Base-by-base conservation (phyloP, 1,284 basidiomycete species). In the Marasmius oreades region DNA sequence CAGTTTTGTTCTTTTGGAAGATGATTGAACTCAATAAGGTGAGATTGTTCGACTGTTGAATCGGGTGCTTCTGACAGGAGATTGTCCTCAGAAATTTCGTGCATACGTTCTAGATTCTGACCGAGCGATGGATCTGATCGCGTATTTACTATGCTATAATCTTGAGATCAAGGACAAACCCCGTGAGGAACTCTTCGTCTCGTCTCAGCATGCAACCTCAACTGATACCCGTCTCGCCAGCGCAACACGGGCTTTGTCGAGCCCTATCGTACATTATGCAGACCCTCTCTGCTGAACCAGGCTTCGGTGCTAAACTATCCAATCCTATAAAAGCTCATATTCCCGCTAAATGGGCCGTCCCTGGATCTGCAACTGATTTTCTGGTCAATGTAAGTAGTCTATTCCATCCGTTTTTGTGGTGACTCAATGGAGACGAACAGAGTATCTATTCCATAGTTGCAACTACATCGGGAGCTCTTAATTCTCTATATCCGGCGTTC, bases 191-290 rank as follows among this genome's bases (percentile, higher is more conserved):
- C 28, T 10, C 28, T 31, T 10, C 66, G 85, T 72, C 44, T 4
- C 42, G 28, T 57, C 62, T 44, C 52, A n/a, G 34, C n/a, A 22
- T 20, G 65, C 31, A 10, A 50, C 57, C n/a, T 52, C 52, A 52
- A 34, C 58, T 28, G 45, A 55, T 57, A 64, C 60, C 68, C 33
- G 52, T 59, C 43, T 47, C 54, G 39, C 59, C 65, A 88, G 92
- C 95, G 56, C 88, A 95, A 75, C 90, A 97, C 64, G 95, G 94
- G 0, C 74, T 98, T 24, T 93, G 95, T 63, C 84, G 95, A 47
- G 85, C 93, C 3, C 77, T 96, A 31, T 92, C 93, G 2, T 98
- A 97, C 71, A 88, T 98, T 58, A 76, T 98, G 4, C 96, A 99
- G 67, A 90, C 92, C 4, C 73, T 98, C 18, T 95, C 94, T 3